A percentile compares a stretch with the other conserved stretches of the same genome.
These are phyloP conservation scores for Chimonanthus salicifolius DNA, from an alignment of 164 flowering plant species.

Conservation along the genomic window DNA sequence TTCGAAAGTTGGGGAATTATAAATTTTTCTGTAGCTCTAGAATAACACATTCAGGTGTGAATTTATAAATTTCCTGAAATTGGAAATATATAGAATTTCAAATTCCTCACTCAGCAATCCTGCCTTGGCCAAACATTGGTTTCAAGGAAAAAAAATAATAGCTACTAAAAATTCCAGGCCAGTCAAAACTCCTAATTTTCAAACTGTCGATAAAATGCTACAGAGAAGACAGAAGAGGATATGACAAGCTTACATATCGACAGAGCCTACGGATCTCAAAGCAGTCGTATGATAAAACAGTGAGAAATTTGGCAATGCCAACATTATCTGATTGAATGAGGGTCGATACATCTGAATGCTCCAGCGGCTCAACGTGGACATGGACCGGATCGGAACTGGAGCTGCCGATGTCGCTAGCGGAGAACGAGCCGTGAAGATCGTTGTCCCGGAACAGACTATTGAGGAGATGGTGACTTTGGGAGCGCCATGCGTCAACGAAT, in stretches of 20 bases:
- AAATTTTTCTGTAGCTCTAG: too few relatives aligned
- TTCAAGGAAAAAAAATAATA: too few relatives aligned
- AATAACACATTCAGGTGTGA: too few relatives aligned
- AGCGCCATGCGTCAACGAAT: constrained; percentile 21
- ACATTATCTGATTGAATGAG: constrained; percentile 23
- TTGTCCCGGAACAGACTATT: constrained; percentile 5
- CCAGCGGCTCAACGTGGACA: constrained; percentile 16
- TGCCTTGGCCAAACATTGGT: too few relatives aligned
- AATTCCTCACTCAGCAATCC: too few relatives aligned
- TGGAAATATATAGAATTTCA: too few relatives aligned
- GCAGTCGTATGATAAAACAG: constrained; percentile 26
- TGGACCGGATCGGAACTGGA: constrained; percentile 18
- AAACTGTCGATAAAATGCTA: neutral
- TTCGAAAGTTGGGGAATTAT: too few relatives aligned
- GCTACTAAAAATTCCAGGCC: neutral
- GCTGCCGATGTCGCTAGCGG: constrained; percentile 6
- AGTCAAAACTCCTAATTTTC: neutral
- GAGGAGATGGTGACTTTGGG: constrained; percentile 14
- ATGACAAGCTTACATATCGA: constrained; percentile 13
- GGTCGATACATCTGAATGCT: constrained; percentile 12
- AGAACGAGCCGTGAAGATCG: constrained; percentile 4
- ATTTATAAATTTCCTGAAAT: too few relatives aligned
- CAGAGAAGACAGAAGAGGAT: neutral
- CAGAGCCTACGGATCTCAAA: constrained; percentile 22
- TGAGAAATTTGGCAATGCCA: constrained; percentile 21